A percentile compares a stretch with the other conserved stretches of the same genome.
These are phyloP conservation scores for Oldenlandia corymbosa DNA, from an alignment of 257 asterid species.

Conservation along the genomic window DNA sequence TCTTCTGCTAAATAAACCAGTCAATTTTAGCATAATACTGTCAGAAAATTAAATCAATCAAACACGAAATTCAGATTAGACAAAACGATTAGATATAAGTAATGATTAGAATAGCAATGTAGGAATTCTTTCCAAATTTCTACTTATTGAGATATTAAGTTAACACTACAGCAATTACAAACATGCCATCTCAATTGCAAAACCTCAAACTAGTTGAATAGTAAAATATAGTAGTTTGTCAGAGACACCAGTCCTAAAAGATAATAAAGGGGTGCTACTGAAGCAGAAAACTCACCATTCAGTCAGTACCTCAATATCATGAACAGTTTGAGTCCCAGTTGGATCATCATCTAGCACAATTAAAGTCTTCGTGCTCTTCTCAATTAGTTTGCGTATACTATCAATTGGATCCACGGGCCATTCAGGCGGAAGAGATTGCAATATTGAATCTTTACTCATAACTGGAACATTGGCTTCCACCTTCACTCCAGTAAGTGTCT, in stretches of 20 bases:
- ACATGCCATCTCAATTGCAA: no score
- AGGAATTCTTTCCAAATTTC: neutral
- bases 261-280: conserved; percentile 6
- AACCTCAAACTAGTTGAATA: neutral
- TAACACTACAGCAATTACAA: neutral
- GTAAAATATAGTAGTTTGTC: no score
- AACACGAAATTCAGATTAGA: neutral
- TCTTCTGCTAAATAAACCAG: neutral
- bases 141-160: neutral
- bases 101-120: neutral
- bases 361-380: conserved; percentile 59
- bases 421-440: conserved; percentile 79
- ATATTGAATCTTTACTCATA: conserved; percentile 54
- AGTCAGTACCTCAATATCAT: conserved; percentile 83
- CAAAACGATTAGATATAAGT: neutral
- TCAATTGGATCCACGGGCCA: conserved; percentile 69
- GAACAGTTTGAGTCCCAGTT: conserved; percentile 99
- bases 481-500: conserved; percentile 84
- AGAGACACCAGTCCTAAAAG: neutral
- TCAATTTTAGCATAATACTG: neutral
- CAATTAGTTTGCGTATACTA: conserved; percentile 54
- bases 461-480: conserved; percentile 76
- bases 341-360: conserved; percentile 99
- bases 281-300: conserved; percentile 68
- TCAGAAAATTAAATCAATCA: neutral